phyloP scores from a whole-genome alignment of 108 stramenopile genomes.

The Epithemia pelagica region DNA sequence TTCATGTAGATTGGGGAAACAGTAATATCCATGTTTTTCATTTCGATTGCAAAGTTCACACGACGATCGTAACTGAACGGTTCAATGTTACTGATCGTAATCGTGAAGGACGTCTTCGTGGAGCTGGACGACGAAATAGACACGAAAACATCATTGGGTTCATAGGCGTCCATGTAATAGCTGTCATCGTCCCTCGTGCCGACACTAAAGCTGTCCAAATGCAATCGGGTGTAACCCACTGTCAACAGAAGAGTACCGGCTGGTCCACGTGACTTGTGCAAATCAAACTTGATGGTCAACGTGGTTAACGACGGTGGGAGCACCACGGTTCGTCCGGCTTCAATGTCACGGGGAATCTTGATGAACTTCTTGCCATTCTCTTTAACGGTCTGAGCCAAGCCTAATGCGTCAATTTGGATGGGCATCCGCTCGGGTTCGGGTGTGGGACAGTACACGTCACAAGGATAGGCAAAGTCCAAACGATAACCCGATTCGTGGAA shows the following conservation, averaged over 20 bases:
- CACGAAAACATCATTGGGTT: background rate
- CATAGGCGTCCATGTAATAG: background rate
- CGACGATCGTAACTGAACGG: background rate
- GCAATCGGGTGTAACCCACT: background rate
- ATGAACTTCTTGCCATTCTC: background rate
- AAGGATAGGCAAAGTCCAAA: background rate
- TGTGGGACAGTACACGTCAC: background rate
- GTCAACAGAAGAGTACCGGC: background rate
- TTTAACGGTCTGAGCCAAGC: background rate
- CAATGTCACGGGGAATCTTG: background rate
- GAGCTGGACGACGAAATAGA: background rate
- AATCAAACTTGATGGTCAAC: background rate
- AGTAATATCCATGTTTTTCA: background rate
- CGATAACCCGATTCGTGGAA: background rate
- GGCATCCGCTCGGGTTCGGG: background rate
- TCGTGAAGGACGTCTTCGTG: background rate
- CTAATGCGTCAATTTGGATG: background rate
- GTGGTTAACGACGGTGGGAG: background rate
- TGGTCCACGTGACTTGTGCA: background rate
- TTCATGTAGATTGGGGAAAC: no score
- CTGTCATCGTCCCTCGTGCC: background rate
- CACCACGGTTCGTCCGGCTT: background rate
- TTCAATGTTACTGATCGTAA: background rate
- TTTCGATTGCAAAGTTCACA: background rate
- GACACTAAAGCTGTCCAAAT: background rate